phyloP scores from a whole-genome alignment of 2,329 filamentous ascomycete genomes.

The Fusarium keratoplasticum region DNA sequence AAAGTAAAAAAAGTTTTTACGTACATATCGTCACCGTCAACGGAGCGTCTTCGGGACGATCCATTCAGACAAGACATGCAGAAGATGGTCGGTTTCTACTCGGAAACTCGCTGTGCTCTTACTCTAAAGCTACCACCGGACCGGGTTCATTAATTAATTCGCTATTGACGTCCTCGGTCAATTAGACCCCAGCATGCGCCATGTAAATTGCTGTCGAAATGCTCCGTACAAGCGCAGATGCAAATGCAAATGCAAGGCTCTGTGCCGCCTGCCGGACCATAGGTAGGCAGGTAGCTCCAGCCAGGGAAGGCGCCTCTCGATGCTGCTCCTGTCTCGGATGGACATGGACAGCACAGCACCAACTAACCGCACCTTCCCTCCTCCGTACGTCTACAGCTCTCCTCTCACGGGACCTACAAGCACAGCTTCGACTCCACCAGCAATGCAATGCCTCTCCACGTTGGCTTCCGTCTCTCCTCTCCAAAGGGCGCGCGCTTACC shows the following conservation, averaged over 20 bases:
- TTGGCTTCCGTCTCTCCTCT: conserved; percentile 9
- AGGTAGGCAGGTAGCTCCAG: background rate
- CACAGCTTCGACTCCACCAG: conserved; percentile 30
- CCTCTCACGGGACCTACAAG: background rate
- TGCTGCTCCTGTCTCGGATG: conserved; percentile 14
- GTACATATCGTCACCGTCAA: conserved; percentile 21
- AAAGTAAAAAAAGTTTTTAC: conserved; percentile 12
- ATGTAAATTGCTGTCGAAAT: conserved; percentile 14
- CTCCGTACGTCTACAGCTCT: background rate
- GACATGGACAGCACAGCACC: background rate
- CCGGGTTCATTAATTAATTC: conserved; percentile 17
- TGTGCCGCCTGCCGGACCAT: background rate
- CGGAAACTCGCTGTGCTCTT: conserved; percentile 30
- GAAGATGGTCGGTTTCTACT: conserved; percentile 24
- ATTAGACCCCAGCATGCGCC: background rate
- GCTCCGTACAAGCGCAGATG: conserved; percentile 20
- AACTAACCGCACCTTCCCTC: background rate
- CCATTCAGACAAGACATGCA: conserved; percentile 14
- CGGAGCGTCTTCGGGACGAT: conserved; percentile 34
- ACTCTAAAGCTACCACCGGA: conserved; percentile 14
- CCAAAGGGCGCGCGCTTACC: conserved; percentile 26
- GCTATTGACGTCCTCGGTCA: background rate
- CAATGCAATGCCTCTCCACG: conserved; percentile 22
- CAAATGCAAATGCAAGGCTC: conserved; percentile 27
- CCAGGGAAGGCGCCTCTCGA: background rate